Evolutionary conservation across 176 grass and related monocot species (phyloP).

Genomic region (Guadua angustifolia): DNA sequence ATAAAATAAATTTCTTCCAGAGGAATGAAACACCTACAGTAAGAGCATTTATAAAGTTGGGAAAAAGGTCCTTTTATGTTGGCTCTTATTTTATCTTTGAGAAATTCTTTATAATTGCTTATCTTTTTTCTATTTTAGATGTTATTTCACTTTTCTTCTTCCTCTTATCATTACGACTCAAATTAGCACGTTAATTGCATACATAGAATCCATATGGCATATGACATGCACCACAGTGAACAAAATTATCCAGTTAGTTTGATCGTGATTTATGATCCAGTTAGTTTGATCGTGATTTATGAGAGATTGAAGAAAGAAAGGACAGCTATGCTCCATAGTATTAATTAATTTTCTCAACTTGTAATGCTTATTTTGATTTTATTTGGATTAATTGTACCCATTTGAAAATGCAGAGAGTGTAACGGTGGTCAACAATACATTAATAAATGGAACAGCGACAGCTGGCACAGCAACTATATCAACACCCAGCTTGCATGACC

Average conservation of each 20-base stretch:
- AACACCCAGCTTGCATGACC: slow-evolving; percentile 91
- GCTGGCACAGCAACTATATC: slow-evolving; percentile 72
- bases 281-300: neutral
- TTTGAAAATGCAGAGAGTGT: slow-evolving; percentile 79
- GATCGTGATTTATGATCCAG: neutral
- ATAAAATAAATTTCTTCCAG: neutral
- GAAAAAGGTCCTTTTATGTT: neutral
- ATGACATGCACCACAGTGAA: neutral
- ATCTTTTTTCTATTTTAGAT: neutral
- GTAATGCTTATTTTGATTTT: neutral
- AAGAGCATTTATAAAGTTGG: neutral
- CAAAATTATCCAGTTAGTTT: slow-evolving; percentile 19
- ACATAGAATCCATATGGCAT: neutral
- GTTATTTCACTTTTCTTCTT: neutral
- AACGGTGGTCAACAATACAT: slow-evolving; percentile 78
- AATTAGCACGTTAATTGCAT: neutral
- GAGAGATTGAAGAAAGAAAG: slow-evolving; percentile 28
- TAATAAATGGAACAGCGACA: slow-evolving; percentile 67
- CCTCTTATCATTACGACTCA: neutral
- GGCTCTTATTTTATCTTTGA: neutral
- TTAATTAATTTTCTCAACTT: slow-evolving; percentile 26
- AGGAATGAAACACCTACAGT: neutral
- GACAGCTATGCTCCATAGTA: neutral
- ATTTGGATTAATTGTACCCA: slow-evolving; percentile 25
- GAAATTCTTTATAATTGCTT: slow-evolving; percentile 4